Conservation (phyloP, 257 asterid species). For the Echium plantagineum region DNA sequence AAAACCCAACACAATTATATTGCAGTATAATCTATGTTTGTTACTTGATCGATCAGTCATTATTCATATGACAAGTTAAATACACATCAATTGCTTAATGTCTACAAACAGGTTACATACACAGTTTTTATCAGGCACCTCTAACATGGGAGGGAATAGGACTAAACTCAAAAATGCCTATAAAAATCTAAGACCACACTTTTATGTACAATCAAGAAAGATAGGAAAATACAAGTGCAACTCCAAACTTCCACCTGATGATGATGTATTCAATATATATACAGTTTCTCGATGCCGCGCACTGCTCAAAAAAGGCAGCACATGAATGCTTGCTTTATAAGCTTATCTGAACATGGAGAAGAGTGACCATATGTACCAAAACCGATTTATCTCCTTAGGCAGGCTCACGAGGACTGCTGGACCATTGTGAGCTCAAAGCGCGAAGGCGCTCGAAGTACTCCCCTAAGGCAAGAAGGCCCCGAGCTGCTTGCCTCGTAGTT, state of each 20-base stretch:
- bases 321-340: constrained; percentile 14
- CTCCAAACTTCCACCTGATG: constrained; percentile 31
- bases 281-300: constrained; percentile 29
- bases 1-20: no score
- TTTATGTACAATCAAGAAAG: constrained; percentile 2
- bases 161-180: constrained; percentile 12
- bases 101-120: no score
- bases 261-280: constrained; percentile 26
- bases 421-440: constrained; percentile 26
- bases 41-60: no score
- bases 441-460: constrained; percentile 34
- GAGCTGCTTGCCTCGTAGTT: constrained; percentile 26
- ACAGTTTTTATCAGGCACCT: no score
- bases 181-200: constrained; percentile 1
- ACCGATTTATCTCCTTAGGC: constrained; percentile 17
- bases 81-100: no score
- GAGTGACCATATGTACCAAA: constrained; percentile 5
- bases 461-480: constrained; percentile 24
- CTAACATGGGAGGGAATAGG: no score
- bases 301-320: constrained; percentile 27
- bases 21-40: no score
- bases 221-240: constrained; percentile 4
- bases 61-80: no score
- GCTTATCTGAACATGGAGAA: constrained; percentile 3
- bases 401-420: constrained; percentile 19